Evolutionary conservation across 1,139 yeast genomes (phyloP), one percentile per base, ranked within the genome.

Genomic region (Zygosaccharomyces pseudobailii): DNA sequence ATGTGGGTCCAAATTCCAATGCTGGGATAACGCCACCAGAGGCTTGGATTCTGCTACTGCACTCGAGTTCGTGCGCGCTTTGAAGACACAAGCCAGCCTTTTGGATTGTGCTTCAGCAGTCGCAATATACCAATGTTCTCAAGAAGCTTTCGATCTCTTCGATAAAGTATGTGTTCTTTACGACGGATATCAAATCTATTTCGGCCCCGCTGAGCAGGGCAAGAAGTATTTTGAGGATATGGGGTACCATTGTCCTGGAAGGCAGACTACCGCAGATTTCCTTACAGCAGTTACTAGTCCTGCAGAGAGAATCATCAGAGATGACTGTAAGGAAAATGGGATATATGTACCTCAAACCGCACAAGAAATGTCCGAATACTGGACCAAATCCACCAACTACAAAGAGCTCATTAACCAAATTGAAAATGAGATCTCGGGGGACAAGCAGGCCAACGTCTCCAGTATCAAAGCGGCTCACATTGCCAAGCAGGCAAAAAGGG

Each of bases 101-200:
- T 69, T 79, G 47, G 76, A 76, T 28, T 72, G 79, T n/a, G 75
- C 90, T 24, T 80, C 88, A 1, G 69, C 85, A 42, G 84, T 87
- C 53, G 88, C 95, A 24, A 82, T 87, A 50, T 87, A 87, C 66
- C 95, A 87, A 70, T 87, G 90, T 56, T 81, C 87, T 33, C 87
- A 84, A 69, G 84, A 79, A 61, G 85, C 85, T 3, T 74, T 73
- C 53, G 71, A 72, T 48, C 62, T 67, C 31, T 74, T 74, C 54
- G 76, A 74, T 55, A 73, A 73, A 50, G 78, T 73, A 5, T 66
- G 73, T 13, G 71, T 74, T n/a, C 61, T 74, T 42, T 73, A 74
- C 51, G 62, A 65, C 39, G 79, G 79, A 24, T 62, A 66, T 47
- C 77, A 74, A 57, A 61, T 74, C 24, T 74, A 65, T 51, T 74